Evolutionary conservation across 345 rosid species (phyloP), one percentile per base, ranked within the genome.

Genomic region (Conringia planisiliqua): DNA sequence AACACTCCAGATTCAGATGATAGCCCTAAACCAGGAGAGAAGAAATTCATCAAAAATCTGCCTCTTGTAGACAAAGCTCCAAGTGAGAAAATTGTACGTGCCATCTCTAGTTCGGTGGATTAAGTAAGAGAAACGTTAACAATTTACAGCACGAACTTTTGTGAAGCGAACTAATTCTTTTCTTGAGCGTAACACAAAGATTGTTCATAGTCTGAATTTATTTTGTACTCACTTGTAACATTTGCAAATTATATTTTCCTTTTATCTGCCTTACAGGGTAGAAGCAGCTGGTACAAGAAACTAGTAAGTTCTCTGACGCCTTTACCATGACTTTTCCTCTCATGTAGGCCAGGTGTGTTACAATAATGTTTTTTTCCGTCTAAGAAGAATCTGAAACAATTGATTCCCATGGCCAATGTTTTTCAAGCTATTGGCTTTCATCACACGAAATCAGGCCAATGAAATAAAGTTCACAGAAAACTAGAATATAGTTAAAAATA

Each of bases 271-370:
- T 66, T 78, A 76, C 84, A 86, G 88, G 76, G 80, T 17, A 80
- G 36, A 74, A 63, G 56, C 18, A 74, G 56, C 16, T 87, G 90
- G 88, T 87, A 78, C 83, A 61, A 67, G 62, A 32, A 59, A 66
- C 62, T 56, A 9, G 90, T 82, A 66, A 76, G 82, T 83, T 71
- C 44, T 78, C 71, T 60, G 38, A 50, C 69, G 60, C 63, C 30
- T 64, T 10, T 20, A 48, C n/a, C 35, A 50, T 48, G 17, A 44
- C 2, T 48, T 67, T 29, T 58, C 59, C 40, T 66, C 38, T 73
- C 47, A 65, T 24, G 16, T 27, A n/a, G 57, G 38, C 22, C 33
- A 74, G n/a, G 12, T 55, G 50, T 55, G 47, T 57, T 26, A 66
- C 60, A 57, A 26, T 57, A 12, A 57, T 35, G 29, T 33, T 74